phyloP scores from a whole-genome alignment of 108 stramenopile species.

The Stephanodiscus minutulus region DNA sequence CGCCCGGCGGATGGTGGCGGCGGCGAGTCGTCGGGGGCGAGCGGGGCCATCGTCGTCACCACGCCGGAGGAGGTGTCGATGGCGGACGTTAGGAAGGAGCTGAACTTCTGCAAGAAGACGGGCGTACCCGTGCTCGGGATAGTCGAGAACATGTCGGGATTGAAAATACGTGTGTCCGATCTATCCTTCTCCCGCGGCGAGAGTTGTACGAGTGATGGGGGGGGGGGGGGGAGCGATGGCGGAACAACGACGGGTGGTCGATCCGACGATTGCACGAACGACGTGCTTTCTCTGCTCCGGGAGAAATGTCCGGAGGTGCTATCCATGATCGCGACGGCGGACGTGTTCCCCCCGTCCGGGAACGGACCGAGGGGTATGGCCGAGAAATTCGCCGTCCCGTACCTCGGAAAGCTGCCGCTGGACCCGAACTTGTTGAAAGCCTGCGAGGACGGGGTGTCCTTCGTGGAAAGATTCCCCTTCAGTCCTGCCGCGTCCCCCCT shows the following conservation, averaged over 20 bases:
- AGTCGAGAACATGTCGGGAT: constrained; percentile 97
- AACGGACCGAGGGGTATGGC: constrained; percentile 92
- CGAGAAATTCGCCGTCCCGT: constrained; percentile 82
- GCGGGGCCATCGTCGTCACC: constrained; percentile 95
- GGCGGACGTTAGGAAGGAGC: constrained; percentile 98
- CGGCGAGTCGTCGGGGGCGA: constrained; percentile 23
- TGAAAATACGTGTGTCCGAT: constrained; percentile 60
- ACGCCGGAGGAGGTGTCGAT: constrained; percentile 98
- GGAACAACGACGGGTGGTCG: constrained; percentile 4
- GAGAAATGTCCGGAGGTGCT: constrained; percentile 85
- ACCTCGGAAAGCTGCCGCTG: constrained; percentile 90
- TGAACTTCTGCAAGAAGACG: constrained; percentile 98
- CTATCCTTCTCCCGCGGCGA: constrained; percentile 54
- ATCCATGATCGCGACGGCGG: constrained; percentile 57
- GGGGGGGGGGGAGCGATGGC: no score
- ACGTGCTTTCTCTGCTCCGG: constrained; percentile 55
- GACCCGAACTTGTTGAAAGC: constrained; percentile 92
- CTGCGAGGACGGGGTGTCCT: constrained; percentile 89
- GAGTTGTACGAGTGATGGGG: constrained; percentile 6
- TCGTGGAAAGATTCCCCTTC: constrained; percentile 63
- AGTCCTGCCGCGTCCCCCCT: constrained; percentile 62
- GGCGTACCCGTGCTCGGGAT: constrained; percentile 93
- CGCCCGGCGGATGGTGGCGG: constrained; percentile 47
- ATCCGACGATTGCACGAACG: constrained; percentile 59
- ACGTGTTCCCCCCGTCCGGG: constrained; percentile 79